Percentiles rank a stretch among this genome's conserved stretches.
Conservation (phyloP, 495 filamentous ascomycete species). For the Podospora pseudoanserina region DNA sequence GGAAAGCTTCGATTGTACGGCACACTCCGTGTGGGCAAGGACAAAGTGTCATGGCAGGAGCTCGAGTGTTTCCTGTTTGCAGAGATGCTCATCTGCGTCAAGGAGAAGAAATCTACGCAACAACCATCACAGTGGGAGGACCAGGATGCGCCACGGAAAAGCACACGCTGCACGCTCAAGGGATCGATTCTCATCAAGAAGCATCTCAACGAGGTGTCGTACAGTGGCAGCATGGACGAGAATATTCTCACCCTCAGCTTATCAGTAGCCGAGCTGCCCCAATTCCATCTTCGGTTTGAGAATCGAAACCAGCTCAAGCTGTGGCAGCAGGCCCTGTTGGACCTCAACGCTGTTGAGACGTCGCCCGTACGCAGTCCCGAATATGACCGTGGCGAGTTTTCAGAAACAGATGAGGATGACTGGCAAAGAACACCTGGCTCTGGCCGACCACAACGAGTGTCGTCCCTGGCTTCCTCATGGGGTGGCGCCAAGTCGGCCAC, state of each 20-base stretch:
- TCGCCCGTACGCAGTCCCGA: slow-evolving; percentile 61
- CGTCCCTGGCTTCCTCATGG: slow-evolving; percentile 81
- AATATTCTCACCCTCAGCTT: slow-evolving; percentile 85
- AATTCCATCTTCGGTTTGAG: slow-evolving; percentile 91
- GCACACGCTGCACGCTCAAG: slow-evolving; percentile 82
- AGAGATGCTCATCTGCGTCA: slow-evolving; percentile 99
- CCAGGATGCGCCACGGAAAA: slow-evolving; percentile 58
- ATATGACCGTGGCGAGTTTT: slow-evolving; percentile 69
- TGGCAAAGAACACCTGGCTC: slow-evolving; percentile 57
- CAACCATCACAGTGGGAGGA: slow-evolving; percentile 58
- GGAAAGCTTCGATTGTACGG: slow-evolving; percentile 91
- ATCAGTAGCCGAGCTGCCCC: slow-evolving; percentile 90
- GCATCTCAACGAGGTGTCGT: slow-evolving; percentile 83
- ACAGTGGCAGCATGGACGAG: slow-evolving; percentile 65
- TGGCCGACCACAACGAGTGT: slow-evolving; percentile 70
- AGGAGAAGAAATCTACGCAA: slow-evolving; percentile 77
- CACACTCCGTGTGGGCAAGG: slow-evolving; percentile 90
- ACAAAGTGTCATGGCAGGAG: slow-evolving; percentile 97
- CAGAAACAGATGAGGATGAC: slow-evolving; percentile 90
- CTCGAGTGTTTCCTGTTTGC: slow-evolving; percentile 95
- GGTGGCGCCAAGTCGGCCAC: slow-evolving; percentile 76
- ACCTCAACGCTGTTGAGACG: slow-evolving; percentile 68
- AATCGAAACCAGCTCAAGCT: slow-evolving; percentile 80
- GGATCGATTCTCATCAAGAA: slow-evolving; percentile 98
- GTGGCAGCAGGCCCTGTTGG: slow-evolving; percentile 85